These are phyloP conservation scores for Albifimbria verrucaria DNA, from an alignment of 2,329 filamentous ascomycete genomes.

Conservation along the genomic window DNA sequence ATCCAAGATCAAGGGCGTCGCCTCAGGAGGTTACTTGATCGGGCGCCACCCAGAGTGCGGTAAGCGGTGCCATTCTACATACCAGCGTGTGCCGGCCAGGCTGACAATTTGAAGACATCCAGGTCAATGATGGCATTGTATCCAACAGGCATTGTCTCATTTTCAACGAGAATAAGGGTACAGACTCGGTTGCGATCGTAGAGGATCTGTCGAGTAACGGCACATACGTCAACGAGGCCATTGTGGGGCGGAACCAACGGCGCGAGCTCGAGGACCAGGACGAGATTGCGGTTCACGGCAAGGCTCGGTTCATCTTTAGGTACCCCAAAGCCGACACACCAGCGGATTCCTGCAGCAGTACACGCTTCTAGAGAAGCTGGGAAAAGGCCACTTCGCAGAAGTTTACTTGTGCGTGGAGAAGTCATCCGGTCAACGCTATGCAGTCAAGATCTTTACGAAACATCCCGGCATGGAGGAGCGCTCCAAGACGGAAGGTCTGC, in stretches of 20 bases:
- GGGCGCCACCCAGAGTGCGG: conserved; percentile 92
- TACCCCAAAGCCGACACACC: conserved; percentile 71
- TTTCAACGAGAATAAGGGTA: conserved; percentile 58
- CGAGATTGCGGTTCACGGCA: conserved; percentile 82
- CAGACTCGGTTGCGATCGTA: conserved; percentile 67
- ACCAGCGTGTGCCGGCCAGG: not conserved
- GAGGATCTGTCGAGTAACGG: conserved; percentile 96
- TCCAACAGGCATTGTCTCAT: conserved; percentile 81
- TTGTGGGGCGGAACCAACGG: conserved; percentile 88
- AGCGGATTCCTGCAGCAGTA: conserved; percentile 86
- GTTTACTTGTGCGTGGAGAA: conserved; percentile 91
- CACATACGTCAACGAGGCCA: conserved; percentile 89
- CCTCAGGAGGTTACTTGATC: conserved; percentile 83
- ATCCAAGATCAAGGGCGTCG: conserved; percentile 57
- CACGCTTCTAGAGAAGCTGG: conserved; percentile 76
- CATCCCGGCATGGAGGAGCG: conserved; percentile 76
- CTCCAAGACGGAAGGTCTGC: conserved; percentile 78
- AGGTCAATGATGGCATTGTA: conserved; percentile 72
- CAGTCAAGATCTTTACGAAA: conserved; percentile 94
- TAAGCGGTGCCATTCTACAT: conserved; percentile 41
- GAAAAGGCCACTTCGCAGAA: conserved; percentile 92
- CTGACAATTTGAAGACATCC: conserved; percentile 51
- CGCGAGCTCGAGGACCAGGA: conserved; percentile 86
- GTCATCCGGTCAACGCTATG: conserved; percentile 74
- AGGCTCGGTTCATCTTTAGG: conserved; percentile 85